Base-by-base conservation (phyloP, 768 basidiomycete species). In the Boletus rufocinnamomeus region DNA sequence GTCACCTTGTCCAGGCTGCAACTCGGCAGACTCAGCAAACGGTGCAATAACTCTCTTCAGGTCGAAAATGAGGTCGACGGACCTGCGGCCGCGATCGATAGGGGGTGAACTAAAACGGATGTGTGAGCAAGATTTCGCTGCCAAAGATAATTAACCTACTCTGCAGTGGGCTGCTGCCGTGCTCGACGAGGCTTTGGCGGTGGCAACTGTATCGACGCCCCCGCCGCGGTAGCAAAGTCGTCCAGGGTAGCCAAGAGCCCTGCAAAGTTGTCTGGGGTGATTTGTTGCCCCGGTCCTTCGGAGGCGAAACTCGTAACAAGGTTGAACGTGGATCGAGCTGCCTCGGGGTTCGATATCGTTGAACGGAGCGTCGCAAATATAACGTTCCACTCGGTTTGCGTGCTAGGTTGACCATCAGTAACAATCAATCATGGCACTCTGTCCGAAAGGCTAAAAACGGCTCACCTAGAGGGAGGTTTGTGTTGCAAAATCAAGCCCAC, bases 351-450 rank as follows among this genome's bases (percentile, higher is more conserved):
- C 14, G 87, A 79, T 43, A 95, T 83, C 0, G 94, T 95, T 2
- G 88, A 88, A 49, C 92, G 85, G 62, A 98, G 82, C 30, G 98
- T 79, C 1, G 92, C 90, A 66, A 95, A 92, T 23, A 95, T 83
- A 41, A 98, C 77, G 60, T 92, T 94, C 96, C 96, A 99, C 70
- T 98, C 96, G 1, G 96, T 98, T 63, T 90, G 88, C 1, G 94
- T 95, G 55, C 88, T 93, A 54, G 0, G 61, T 55, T 35, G 25
- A 50, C 35, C 25, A 7, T 71, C 41, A 66, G 50, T 35, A 32
- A 52, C 56, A 23, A 27, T 48, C 41, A 1, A 53, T 23, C 21
- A 32, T 0, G 28, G 3, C 34, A 11, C 38, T 28, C 27, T 30
- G 44, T 21, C 19, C 16, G 4, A 40, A 57, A 43, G 17, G 34